phyloP scores from a whole-genome alignment of 106 monocot genomes.

The Allium cepa region DNA sequence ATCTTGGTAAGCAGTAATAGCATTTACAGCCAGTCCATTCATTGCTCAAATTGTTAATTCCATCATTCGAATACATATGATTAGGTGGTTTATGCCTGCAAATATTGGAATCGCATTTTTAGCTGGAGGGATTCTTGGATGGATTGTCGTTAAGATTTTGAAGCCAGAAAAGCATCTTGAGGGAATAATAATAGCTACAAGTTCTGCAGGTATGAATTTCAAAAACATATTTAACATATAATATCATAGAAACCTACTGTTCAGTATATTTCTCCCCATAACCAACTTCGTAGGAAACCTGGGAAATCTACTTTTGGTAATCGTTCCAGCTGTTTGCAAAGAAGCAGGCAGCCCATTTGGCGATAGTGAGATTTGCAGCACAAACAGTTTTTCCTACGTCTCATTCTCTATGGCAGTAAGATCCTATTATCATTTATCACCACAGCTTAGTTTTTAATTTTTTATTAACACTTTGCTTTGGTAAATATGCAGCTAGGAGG shows the following conservation, averaged over 20 bases:
- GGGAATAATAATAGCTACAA: slow-evolving; percentile 52
- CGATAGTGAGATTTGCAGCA: slow-evolving; percentile 17
- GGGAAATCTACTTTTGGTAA: slow-evolving; percentile 44
- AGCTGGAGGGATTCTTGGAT: slow-evolving; percentile 54
- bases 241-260: no score
- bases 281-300: slow-evolving; percentile 35
- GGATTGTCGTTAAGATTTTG: slow-evolving; percentile 60
- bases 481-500: slow-evolving; percentile 45
- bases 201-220: slow-evolving; percentile 42
- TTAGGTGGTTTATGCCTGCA: slow-evolving; percentile 87
- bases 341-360: slow-evolving; percentile 41
- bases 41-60: no score
- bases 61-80: background rate
- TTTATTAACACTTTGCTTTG: background rate
- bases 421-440: background rate
- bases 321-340: slow-evolving; percentile 43
- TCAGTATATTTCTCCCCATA: no score
- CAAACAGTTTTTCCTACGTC: slow-evolving; percentile 33
- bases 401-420: slow-evolving; percentile 69
- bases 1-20: slow-evolving; percentile 30
- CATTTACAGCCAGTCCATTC: background rate
- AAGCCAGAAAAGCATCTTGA: slow-evolving; percentile 40
- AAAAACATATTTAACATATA: no score
- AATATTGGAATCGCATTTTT: slow-evolving; percentile 57
- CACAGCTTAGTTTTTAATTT: no score